Base-by-base conservation (phyloP, 1,139 yeast species). In the Debaryomyces robertsiae region DNA sequence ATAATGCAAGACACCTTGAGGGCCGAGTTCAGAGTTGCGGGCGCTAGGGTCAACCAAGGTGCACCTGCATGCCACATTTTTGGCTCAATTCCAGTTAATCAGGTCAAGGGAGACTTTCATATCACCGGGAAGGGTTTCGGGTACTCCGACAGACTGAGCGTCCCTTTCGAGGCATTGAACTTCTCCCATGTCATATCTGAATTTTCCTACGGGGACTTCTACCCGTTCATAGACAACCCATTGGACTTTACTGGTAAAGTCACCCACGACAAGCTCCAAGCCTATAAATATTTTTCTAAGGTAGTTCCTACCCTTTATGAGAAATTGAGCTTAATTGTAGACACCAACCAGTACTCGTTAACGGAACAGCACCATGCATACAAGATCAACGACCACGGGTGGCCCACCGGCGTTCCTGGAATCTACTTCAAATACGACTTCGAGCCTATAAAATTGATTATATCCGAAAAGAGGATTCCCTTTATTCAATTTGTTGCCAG, bases 161-260 rank as follows among this genome's bases (percentile, higher is more conserved):
- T 74, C 3, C 75, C 78, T 3, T 24, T 55, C 9, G 79, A 79
- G 27, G 65, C 73, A 14, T 61, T 88, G 43, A 87, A 93, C 58
- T 86, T 91, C 55, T 77, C 96, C 1, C 98, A 93, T 62, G 80
- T 81, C 5, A 84, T 93, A 44, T 81, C 80, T 46, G 98, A 93
- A 61, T 79, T 90, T 48, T 90, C 97, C 7, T 93, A 83, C 63
- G 98, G 99, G 15, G 88, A 81, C 27, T 90, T 85, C 61, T 90
- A 81, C 57, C 98, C 98, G 2, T 84, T 79, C 52, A 75, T 91
- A 46, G 75, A 84, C 50, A 93, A 93, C 56, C 95, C 97, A 5
- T 73, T 94, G 49, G 98, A 93, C 58, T 76, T 74, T 42, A 81
- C 90, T 0, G 86, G 81, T 1, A 79, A 81, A 52, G 58, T 66